phyloP scores from a whole-genome alignment of 192 early-diverging fungal genomes.

The Backusella sp. region DNA sequence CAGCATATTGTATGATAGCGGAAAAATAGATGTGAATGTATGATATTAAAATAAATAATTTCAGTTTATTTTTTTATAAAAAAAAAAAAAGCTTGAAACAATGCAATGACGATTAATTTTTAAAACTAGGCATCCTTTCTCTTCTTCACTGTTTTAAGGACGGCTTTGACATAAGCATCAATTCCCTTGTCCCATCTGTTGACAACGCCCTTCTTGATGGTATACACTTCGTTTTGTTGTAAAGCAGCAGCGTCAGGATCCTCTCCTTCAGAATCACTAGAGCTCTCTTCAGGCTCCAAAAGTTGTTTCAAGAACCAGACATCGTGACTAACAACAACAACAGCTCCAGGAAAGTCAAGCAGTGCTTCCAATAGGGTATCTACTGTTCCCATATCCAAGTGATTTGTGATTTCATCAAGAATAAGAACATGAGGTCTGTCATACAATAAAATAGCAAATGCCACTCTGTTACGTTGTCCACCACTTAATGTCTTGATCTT shows the following conservation, averaged over 20 bases:
- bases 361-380: conserved; percentile 71
- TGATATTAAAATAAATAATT: too few species aligned
- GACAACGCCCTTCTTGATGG: conserved; percentile 23
- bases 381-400: conserved; percentile 86
- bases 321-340: conserved; percentile 88
- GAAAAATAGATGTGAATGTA: too few species aligned
- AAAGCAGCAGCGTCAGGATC: conserved; percentile 26
- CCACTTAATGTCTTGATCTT: conserved; percentile 71
- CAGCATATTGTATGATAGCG: too few species aligned
- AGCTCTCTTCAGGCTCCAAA: conserved; percentile 58
- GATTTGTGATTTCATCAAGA: conserved; percentile 87
- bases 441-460: conserved; percentile 66
- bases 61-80: too few species aligned
- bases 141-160: conserved; percentile 14
- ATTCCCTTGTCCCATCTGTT: conserved; percentile 30
- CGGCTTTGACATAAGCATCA: conserved; percentile 29
- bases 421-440: conserved; percentile 67
- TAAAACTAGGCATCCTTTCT: not conserved
- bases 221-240: conserved; percentile 22
- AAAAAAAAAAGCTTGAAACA: too few species aligned
- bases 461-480: conserved; percentile 80
- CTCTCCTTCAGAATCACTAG: conserved; percentile 23
- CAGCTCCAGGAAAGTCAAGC: conserved; percentile 68
- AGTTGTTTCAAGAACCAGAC: conserved; percentile 61
- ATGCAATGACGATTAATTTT: not conserved